A percentile compares a stretch with the other conserved stretches of the same genome.
phyloP scores from a whole-genome alignment of 1,284 basidiomycete genomes.

The Ustanciosporium gigantosporum region DNA sequence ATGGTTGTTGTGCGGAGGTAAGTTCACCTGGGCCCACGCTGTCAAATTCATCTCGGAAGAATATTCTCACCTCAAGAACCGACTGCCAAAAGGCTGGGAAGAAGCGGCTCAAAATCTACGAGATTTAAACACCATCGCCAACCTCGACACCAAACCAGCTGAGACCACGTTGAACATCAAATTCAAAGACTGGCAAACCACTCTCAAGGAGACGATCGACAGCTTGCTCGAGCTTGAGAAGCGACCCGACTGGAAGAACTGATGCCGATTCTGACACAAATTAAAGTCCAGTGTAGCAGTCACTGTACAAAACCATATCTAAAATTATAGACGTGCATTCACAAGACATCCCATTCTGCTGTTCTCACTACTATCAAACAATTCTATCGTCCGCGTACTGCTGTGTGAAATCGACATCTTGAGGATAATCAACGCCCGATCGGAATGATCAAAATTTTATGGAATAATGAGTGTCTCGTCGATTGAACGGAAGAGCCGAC shows the following conservation, averaged over 20 bases:
- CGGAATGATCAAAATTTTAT: too few relatives aligned
- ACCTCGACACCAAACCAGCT: conserved; percentile 40
- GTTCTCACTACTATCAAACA: too few relatives aligned
- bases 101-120: conserved; percentile 11
- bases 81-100: conserved; percentile 53
- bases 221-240: conserved; percentile 44
- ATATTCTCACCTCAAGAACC: conserved; percentile 31
- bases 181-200: conserved; percentile 48
- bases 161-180: conserved; percentile 23
- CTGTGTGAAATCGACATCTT: too few relatives aligned
- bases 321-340: too few relatives aligned
- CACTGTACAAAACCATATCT: too few relatives aligned
- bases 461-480: too few relatives aligned
- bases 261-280: neutral
- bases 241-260: conserved; percentile 29
- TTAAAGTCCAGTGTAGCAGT: too few relatives aligned
- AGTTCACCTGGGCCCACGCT: conserved; percentile 47
- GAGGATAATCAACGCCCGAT: too few relatives aligned
- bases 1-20: conserved; percentile 45
- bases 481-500: too few relatives aligned
- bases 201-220: conserved; percentile 47
- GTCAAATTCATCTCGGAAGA: conserved; percentile 35
- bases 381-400: too few relatives aligned
- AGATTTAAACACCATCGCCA: conserved; percentile 18
- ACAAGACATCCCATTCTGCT: too few relatives aligned